Base-by-base conservation (phyloP, 495 filamentous ascomycete species). In the Astrothelium subdiscretum region DNA sequence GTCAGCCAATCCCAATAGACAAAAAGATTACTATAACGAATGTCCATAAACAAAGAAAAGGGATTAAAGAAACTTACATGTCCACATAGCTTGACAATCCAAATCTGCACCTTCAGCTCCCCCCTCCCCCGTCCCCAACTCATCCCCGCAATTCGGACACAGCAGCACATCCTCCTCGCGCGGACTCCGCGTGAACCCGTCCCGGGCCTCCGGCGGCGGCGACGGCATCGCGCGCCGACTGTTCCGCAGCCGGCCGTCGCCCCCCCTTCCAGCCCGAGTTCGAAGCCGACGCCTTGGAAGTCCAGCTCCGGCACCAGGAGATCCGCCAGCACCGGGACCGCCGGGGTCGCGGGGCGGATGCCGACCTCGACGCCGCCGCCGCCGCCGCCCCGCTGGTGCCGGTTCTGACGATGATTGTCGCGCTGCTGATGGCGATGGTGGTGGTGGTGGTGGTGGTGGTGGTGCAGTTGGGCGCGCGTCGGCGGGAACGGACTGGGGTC, bases 81-180 rank as follows among this genome's bases (percentile, higher is more conserved):
- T 60, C 88, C 89, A 72, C 88, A 92, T 62, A 75, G 73, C 65
- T 84, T 89, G 1, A 84, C 77, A 20, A 89, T 79, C 87, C 88
- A 91, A 32, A 90, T 85, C 62, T 88, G 81, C 69, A 82, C 81
- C 69, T 85, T 83, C 8, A 75, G 62, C 27, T 83, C 83, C 48
- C 80, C 75, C 43, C 24, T 80, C 79, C 31, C 76, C 73, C 22
- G 74, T 73, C n/a, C 87, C 84, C 52, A 92, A 72, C 69, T 91
- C 88, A 38, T 82, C 78, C 5, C 81, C 79, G 66, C 88, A 92
- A 63, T 85, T 85, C 0, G 88, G 87, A 71, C 88, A 92, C 15
- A 87, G 76, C 3, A 90, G 72, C 3, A 83, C 70, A 32, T 90
- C 83, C 20, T 82, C 79, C 35, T 90, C 86, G 24, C 65, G 76